Evolutionary conservation across 176 grass and related monocot species (phyloP).

Genomic region (Eragrostis curvula): DNA sequence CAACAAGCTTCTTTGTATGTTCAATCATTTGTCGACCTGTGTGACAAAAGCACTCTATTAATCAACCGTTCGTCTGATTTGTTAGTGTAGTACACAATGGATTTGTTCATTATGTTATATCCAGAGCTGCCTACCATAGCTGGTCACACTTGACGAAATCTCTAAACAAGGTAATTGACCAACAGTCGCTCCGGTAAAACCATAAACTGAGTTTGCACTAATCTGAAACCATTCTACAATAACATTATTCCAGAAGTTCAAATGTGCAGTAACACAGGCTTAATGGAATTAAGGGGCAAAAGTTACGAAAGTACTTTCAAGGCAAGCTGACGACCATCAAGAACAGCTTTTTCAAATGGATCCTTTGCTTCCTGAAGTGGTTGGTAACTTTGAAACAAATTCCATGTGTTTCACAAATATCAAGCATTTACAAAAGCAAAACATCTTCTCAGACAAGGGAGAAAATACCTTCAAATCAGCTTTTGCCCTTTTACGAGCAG

Average conservation of each 20-base stretch:
- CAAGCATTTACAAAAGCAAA: constrained; percentile 26
- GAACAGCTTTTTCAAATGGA: constrained; percentile 88
- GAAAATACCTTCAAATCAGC: constrained; percentile 92
- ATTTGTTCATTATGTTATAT: constrained; percentile 22
- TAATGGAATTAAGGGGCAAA: constrained; percentile 23
- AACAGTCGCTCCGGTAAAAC: constrained; percentile 96
- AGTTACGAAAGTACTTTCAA: constrained; percentile 67
- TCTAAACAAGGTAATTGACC: constrained; percentile 97
- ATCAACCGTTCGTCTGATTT: constrained; percentile 13
- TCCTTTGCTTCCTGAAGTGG: constrained; percentile 91
- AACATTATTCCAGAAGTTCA: constrained; percentile 32
- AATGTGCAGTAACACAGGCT: background rate
- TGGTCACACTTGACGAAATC: constrained; percentile 99
- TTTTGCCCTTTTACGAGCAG: constrained; percentile 98
- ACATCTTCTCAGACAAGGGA: constrained; percentile 27
- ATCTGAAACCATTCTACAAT: constrained; percentile 53
- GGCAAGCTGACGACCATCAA: constrained; percentile 97
- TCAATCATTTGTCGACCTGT: constrained; percentile 99
- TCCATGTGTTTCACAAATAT: constrained; percentile 27
- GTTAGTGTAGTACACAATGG: constrained; percentile 15
- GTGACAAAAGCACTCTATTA: constrained; percentile 25
- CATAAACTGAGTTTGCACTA: constrained; percentile 99
- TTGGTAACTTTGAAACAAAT: constrained; percentile 33
- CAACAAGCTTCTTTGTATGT: constrained; percentile 97
- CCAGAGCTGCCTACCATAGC: constrained; percentile 72